Evolutionary conservation across 768 basidiomycete species (phyloP).

Genomic region (Dacryopinax primogenitus): DNA sequence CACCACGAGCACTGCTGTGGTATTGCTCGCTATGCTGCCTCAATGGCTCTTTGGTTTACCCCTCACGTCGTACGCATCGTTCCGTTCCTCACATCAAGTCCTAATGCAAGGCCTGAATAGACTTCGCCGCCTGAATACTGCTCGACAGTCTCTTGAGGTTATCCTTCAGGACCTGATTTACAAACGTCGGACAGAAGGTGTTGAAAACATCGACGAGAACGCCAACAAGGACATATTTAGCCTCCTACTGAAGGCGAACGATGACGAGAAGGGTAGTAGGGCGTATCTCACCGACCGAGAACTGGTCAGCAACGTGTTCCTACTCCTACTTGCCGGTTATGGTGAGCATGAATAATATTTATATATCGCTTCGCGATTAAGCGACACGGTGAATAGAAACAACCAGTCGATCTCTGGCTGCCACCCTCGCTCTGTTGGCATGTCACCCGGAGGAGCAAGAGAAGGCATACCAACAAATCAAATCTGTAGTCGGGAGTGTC

Average conservation of each 20-base stretch:
- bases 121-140: not conserved
- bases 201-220: not conserved
- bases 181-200: not conserved
- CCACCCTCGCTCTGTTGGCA: slow-evolving; percentile 26
- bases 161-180: not conserved
- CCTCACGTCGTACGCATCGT: not conserved
- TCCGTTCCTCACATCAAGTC: not conserved
- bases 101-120: not conserved
- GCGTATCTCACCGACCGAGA: not conserved
- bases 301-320: slow-evolving; percentile 17
- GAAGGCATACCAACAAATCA: slow-evolving; percentile 26
- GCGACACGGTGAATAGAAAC: slow-evolving; percentile 24
- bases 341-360: slow-evolving; percentile 10
- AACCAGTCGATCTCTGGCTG: slow-evolving; percentile 27
- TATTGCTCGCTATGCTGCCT: not conserved
- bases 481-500: slow-evolving; percentile 19
- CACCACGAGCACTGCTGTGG: not conserved
- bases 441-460: slow-evolving; percentile 25
- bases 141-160: not conserved
- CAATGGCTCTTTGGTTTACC: not conserved
- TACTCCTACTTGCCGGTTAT: slow-evolving; percentile 18
- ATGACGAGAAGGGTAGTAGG: not conserved
- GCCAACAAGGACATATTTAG: not conserved
- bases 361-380: not conserved
- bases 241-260: not conserved